Conservation (phyloP, 2,329 filamentous ascomycete genomes). For the Phyllosticta citriasiana region DNA sequence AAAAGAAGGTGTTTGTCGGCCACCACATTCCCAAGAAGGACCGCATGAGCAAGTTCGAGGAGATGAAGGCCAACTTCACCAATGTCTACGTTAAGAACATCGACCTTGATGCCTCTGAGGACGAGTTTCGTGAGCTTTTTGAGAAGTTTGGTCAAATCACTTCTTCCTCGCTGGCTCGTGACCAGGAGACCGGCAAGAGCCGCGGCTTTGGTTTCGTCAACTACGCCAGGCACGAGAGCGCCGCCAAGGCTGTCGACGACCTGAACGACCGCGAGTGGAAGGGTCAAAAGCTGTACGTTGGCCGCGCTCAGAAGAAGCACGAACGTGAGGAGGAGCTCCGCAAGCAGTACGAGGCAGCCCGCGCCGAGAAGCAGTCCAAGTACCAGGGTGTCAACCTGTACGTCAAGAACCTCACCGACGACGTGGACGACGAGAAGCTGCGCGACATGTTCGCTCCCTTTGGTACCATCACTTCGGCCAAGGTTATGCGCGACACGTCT, state of each 20-base stretch:
- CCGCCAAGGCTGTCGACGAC: conserved; percentile 75
- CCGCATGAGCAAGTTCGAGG: conserved; percentile 99
- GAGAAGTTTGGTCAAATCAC: conserved; percentile 90
- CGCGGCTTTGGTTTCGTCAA: conserved; percentile 95
- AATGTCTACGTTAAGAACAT: conserved; percentile 99
- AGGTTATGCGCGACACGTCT: conserved; percentile 89
- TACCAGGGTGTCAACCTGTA: conserved; percentile 99
- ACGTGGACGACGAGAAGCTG: conserved; percentile 95
- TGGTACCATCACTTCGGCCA: conserved; percentile 93
- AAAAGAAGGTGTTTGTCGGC: conserved; percentile 99
- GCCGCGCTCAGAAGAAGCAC: conserved; percentile 99
- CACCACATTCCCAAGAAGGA: conserved; percentile 99
- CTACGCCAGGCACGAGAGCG: conserved; percentile 84
- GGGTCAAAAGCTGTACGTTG: conserved; percentile 93
- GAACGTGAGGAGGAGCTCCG: conserved; percentile 98
- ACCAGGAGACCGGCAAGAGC: conserved; percentile 75
- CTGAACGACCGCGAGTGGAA: conserved; percentile 89
- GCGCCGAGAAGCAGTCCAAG: conserved; percentile 96
- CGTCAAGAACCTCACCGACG: conserved; percentile 97
- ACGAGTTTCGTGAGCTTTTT: conserved; percentile 90
- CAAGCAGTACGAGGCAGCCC: conserved; percentile 96
- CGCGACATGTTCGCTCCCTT: conserved; percentile 86
- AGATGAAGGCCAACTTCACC: conserved; percentile 99
- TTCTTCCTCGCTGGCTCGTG: conserved; percentile 85
- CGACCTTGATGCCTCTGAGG: conserved; percentile 70